These are phyloP conservation scores for Fusarium beomiforme DNA, from an alignment of 2,329 filamentous ascomycete species.

Conservation along the genomic window DNA sequence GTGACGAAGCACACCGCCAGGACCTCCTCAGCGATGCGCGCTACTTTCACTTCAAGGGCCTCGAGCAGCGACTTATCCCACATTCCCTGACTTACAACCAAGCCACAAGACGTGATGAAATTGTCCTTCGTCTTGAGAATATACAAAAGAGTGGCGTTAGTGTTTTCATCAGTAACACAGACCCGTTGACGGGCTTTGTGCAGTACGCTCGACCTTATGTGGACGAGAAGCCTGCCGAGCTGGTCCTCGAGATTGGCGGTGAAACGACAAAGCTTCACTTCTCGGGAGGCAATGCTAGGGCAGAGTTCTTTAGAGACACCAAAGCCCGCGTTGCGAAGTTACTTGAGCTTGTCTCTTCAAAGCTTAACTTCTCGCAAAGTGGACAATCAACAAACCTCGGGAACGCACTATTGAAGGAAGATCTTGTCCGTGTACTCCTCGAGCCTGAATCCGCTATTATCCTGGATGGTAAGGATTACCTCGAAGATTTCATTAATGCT, in stretches of 20 bases:
- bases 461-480: conserved; percentile 65
- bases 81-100: conserved; percentile 82
- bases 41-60: conserved; percentile 91
- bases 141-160: conserved; percentile 87
- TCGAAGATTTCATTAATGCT: conserved; percentile 39
- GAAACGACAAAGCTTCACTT: conserved; percentile 71
- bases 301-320: conserved; percentile 78
- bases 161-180: conserved; percentile 58
- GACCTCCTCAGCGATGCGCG: conserved; percentile 85
- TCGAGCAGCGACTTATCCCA: conserved; percentile 87
- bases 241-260: conserved; percentile 82
- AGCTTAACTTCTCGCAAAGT: conserved; percentile 75
- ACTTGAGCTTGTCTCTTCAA: conserved; percentile 83
- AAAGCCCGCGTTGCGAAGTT: conserved; percentile 77
- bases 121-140: conserved; percentile 82
- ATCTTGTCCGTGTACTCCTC: conserved; percentile 72
- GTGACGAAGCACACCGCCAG: conserved; percentile 78
- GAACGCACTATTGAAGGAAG: conserved; percentile 75
- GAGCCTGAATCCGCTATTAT: conserved; percentile 67
- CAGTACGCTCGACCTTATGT: conserved; percentile 86
- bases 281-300: conserved; percentile 54
- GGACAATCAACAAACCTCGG: conserved; percentile 74
- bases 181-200: conserved; percentile 63
- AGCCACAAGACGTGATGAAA: conserved; percentile 74
- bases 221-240: conserved; percentile 77